Conservation (phyloP, 139 green algal species). For the Picochlorum sp. region DNA sequence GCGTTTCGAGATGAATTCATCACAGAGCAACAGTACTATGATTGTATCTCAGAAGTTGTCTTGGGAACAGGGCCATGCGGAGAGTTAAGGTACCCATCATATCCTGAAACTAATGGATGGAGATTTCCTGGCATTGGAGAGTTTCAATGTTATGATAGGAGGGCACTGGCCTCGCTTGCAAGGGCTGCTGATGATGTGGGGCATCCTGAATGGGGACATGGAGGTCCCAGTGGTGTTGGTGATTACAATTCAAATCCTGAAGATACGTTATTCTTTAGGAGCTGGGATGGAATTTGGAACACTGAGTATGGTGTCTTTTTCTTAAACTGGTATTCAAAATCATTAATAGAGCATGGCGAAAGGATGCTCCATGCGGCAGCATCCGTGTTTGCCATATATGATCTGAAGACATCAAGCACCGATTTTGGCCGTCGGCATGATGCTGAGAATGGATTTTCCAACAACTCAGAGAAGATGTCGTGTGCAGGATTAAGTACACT, state of each 20-base stretch:
- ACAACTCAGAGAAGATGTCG: no score
- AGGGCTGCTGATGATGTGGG: conserved; percentile 23
- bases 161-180: conserved; percentile 35
- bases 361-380: conserved; percentile 33
- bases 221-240: conserved; percentile 39
- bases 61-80: conserved; percentile 48
- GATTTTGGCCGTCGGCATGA: no score
- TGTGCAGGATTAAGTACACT: no score
- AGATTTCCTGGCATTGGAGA: conserved; percentile 75
- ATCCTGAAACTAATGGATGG: conserved; percentile 71
- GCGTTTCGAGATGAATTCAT: conserved; percentile 54
- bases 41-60: conserved; percentile 67
- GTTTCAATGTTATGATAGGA: conserved; percentile 58
- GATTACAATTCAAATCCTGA: conserved; percentile 40
- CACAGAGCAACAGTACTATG: conserved; percentile 14
- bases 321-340: conserved; percentile 37
- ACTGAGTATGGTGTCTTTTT: conserved; percentile 53
- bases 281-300: conserved; percentile 58
- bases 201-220: conserved; percentile 44
- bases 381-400: conserved; percentile 25
- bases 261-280: conserved; percentile 43
- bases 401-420: not conserved
- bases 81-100: conserved; percentile 62
- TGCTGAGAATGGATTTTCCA: no score
- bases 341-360: conserved; percentile 38